These are phyloP conservation scores for Bullera alba DNA, from an alignment of 768 basidiomycete genomes.

Conservation along the genomic window DNA sequence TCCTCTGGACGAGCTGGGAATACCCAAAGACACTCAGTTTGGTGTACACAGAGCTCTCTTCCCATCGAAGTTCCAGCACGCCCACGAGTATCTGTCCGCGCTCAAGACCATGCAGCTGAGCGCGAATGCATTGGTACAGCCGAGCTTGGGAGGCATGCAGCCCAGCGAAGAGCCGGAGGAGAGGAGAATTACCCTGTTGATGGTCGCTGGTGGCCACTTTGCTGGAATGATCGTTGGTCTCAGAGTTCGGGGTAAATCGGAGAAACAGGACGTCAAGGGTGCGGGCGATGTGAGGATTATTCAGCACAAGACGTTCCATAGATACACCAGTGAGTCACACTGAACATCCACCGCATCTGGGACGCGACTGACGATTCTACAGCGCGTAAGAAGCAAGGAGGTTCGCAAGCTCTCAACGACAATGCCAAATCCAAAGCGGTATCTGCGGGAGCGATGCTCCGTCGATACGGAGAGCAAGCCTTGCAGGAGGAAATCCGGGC, in stretches of 20 bases:
- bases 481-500: slow-evolving; percentile 89
- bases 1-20: slow-evolving; percentile 14
- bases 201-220: slow-evolving; percentile 97
- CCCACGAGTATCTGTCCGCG: slow-evolving; percentile 36
- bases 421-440: slow-evolving; percentile 86
- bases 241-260: slow-evolving; percentile 51
- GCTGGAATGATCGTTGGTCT: slow-evolving; percentile 72
- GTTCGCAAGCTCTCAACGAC: slow-evolving; percentile 85
- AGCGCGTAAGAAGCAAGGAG: slow-evolving; percentile 98
- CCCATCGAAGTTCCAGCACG: slow-evolving; percentile 47
- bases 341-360: not conserved
- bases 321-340: slow-evolving; percentile 79
- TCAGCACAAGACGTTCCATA: slow-evolving; percentile 90
- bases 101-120: slow-evolving; percentile 37
- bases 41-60: slow-evolving; percentile 78
- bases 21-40: slow-evolving; percentile 64
- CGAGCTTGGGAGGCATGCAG: slow-evolving; percentile 27
- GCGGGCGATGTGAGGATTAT: slow-evolving; percentile 53
- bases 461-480: slow-evolving; percentile 91
- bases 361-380: not conserved
- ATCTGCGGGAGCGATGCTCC: slow-evolving; percentile 85
- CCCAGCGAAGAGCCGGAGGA: slow-evolving; percentile 22
- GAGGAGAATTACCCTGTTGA: slow-evolving; percentile 84
- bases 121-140: not conserved
- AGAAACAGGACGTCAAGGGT: slow-evolving; percentile 66